Evolutionary conservation across 2,329 filamentous ascomycete species (phyloP).

Genomic region (Conoideocrella luteorostrata): DNA sequence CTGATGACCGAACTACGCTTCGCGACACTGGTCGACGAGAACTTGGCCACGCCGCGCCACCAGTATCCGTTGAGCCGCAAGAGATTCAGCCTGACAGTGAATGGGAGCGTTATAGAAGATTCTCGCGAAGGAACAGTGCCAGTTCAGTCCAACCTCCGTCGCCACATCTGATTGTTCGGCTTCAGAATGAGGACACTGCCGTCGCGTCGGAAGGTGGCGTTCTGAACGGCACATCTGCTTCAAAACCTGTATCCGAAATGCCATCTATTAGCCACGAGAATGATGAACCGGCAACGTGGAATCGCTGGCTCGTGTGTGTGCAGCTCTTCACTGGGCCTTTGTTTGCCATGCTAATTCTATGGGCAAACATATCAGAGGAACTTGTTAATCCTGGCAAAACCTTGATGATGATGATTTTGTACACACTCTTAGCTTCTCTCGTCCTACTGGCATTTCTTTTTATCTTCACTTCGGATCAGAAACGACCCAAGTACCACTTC

Average conservation of each 20-base stretch:
- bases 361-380: constrained; percentile 59
- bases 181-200: constrained; percentile 17
- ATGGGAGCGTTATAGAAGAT: constrained; percentile 53
- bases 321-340: constrained; percentile 84
- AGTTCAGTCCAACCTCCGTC: constrained; percentile 7
- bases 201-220: constrained; percentile 7
- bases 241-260: constrained; percentile 26
- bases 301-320: constrained; percentile 78
- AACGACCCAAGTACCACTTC: constrained; percentile 66
- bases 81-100: constrained; percentile 41
- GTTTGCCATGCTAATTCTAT: constrained; percentile 72
- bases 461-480: constrained; percentile 58
- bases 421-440: constrained; percentile 63
- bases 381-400: constrained; percentile 42
- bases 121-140: constrained; percentile 28
- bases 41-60: constrained; percentile 25
- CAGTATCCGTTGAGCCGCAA: constrained; percentile 28
- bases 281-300: constrained; percentile 60
- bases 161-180: constrained; percentile 6
- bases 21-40: constrained; percentile 23
- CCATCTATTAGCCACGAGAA: constrained; percentile 25
- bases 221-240: neutral
- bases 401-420: constrained; percentile 52
- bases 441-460: constrained; percentile 61
- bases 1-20: constrained; percentile 17